Evolutionary conservation across 75 land plant genomes (phyloP).

Genomic region (Isoetes taiwanensis): DNA sequence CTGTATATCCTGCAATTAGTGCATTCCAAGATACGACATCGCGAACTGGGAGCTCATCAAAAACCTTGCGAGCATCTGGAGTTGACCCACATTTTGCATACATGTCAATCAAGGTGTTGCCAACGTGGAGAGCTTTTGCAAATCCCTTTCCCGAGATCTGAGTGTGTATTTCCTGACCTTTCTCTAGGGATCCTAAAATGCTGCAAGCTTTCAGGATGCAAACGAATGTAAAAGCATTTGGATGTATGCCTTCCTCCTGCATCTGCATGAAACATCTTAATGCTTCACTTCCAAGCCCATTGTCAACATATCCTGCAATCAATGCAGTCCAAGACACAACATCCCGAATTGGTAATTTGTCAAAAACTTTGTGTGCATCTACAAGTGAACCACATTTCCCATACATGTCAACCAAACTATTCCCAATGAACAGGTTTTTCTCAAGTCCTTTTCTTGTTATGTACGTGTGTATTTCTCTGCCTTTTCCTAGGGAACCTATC

Average conservation of each 20-base stretch:
- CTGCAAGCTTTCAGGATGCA: not conserved
- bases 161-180: too few species aligned
- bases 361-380: constrained; percentile 4
- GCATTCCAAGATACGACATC: constrained; percentile 9
- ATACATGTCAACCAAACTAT: not conserved
- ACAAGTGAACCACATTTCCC: not conserved
- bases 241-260: not conserved
- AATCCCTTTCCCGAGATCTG: too few species aligned
- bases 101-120: not conserved
- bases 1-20: too few species aligned
- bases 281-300: not conserved
- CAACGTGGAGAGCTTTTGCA: not conserved
- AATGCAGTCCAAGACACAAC: constrained; percentile 4
- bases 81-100: not conserved
- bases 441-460: not conserved
- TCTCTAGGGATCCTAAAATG: too few species aligned
- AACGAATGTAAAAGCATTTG: not conserved
- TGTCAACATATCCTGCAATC: constrained; percentile 4
- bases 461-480: not conserved
- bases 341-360: not conserved
- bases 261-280: not conserved
- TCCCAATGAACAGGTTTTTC: not conserved
- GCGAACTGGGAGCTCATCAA: constrained; percentile 1
- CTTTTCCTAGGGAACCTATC: not conserved
- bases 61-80: constrained; percentile 6